phyloP scores from a whole-genome alignment of 116 monocot genomes.

The Trichopus zeylanicus region DNA sequence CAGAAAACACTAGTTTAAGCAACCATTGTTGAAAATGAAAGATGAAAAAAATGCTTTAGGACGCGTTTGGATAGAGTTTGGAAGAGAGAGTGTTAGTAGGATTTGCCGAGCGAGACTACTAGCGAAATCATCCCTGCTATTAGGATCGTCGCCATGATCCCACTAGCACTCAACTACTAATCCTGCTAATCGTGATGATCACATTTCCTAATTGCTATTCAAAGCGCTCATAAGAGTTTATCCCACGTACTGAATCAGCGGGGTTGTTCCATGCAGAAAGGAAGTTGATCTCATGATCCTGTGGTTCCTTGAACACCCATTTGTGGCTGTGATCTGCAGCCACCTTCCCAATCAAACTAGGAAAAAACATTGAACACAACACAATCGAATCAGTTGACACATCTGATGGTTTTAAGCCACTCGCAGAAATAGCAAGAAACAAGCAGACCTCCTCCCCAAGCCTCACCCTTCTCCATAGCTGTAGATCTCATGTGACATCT shows the following conservation, averaged over 20 bases:
- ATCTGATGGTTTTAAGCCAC: too few relatives aligned
- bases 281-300: conserved; percentile 43
- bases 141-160: too few relatives aligned
- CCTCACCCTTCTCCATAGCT: conserved; percentile 90
- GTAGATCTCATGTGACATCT: conserved; percentile 98
- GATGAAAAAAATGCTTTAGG: too few relatives aligned
- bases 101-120: too few relatives aligned
- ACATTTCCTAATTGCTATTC: too few relatives aligned
- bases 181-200: too few relatives aligned
- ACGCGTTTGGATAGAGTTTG: too few relatives aligned
- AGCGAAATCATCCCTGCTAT: too few relatives aligned
- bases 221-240: neutral
- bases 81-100: too few relatives aligned
- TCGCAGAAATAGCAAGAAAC: neutral
- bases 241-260: conserved; percentile 43
- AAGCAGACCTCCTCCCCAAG: too few relatives aligned
- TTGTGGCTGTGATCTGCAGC: conserved; percentile 71
- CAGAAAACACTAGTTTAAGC: neutral
- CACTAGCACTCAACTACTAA: too few relatives aligned
- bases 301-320: conserved; percentile 62
- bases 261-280: conserved; percentile 39
- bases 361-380: neutral
- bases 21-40: neutral
- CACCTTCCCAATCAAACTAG: conserved; percentile 24
- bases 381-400: neutral